Evolutionary conservation across 139 green algal species (phyloP).

Genomic region (Chlamydomonas sphaeroides): DNA sequence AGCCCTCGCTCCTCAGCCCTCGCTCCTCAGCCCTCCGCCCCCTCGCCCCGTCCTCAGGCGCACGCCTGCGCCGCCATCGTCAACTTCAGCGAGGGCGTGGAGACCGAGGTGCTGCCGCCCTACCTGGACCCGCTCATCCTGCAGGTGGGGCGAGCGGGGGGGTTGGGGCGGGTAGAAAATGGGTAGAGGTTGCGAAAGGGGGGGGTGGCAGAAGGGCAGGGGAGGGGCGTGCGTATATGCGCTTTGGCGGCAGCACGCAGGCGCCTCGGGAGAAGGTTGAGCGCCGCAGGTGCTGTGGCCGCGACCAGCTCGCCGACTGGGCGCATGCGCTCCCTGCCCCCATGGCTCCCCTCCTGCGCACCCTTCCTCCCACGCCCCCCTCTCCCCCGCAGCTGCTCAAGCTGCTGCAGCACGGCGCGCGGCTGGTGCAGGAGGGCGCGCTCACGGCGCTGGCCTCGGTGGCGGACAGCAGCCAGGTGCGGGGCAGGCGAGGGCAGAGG

Average conservation of each 20-base stretch:
- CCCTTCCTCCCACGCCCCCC: background rate
- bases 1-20: no score
- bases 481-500: background rate
- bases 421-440: constrained; percentile 91
- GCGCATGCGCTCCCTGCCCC: no score
- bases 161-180: no score
- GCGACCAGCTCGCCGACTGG: no score
- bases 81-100: constrained; percentile 96
- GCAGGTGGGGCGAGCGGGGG: background rate
- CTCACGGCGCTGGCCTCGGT: constrained; percentile 94
- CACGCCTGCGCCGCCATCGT: constrained; percentile 95
- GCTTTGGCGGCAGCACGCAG: no score
- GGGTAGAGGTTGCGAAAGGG: no score
- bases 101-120: constrained; percentile 84
- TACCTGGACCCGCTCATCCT: constrained; percentile 95
- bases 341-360: no score
- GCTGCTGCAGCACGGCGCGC: constrained; percentile 86
- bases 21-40: no score
- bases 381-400: constrained; percentile 60
- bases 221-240: no score
- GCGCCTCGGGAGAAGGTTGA: no score
- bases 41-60: constrained; percentile 67
- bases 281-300: no score
- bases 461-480: constrained; percentile 89
- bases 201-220: no score